These are phyloP conservation scores for Starmerella ratchasimensis DNA, from an alignment of 805 yeast species.

Conservation along the genomic window DNA sequence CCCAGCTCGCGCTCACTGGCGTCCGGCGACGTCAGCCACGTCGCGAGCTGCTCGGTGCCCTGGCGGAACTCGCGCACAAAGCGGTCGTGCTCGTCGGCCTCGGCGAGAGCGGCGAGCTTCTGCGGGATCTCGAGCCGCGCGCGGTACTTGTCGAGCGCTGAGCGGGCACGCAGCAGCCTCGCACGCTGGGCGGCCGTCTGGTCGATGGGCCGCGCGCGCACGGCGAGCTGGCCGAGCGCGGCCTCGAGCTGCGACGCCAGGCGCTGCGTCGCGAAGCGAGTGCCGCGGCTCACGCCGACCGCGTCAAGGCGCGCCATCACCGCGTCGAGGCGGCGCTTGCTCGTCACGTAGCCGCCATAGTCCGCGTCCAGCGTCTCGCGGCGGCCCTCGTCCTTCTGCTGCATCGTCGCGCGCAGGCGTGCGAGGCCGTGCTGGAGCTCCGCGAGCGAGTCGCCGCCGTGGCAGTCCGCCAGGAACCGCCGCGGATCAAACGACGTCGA, in stretches of 20 bases:
- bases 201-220: slow-evolving; percentile 46
- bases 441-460: slow-evolving; percentile 40
- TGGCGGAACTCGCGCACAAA: slow-evolving; percentile 44
- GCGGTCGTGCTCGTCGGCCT: slow-evolving; percentile 41
- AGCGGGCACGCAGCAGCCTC: slow-evolving; percentile 37
- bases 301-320: slow-evolving; percentile 39
- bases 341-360: slow-evolving; percentile 48
- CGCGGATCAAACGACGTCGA: slow-evolving; percentile 47
- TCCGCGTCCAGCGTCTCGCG: slow-evolving; percentile 43
- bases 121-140: slow-evolving; percentile 46
- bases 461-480: slow-evolving; percentile 41
- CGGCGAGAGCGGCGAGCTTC: slow-evolving; percentile 31
- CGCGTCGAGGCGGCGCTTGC: slow-evolving; percentile 50
- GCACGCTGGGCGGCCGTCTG: slow-evolving; percentile 37
- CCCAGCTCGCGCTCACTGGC: slow-evolving; percentile 27
- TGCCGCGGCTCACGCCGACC: slow-evolving; percentile 25
- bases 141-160: slow-evolving; percentile 39
- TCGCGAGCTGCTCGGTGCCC: slow-evolving; percentile 29
- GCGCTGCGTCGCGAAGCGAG: slow-evolving; percentile 27
- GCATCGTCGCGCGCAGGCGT: slow-evolving; percentile 37
- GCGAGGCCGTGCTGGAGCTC: slow-evolving; percentile 38
- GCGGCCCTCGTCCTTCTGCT: slow-evolving; percentile 34
- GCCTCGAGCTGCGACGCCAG: slow-evolving; percentile 31
- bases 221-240: slow-evolving; percentile 40
- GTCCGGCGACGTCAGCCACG: slow-evolving; percentile 14